Evolutionary conservation across 2,329 filamentous ascomycete genomes (phyloP), one percentile per base, ranked within the genome.

Genomic region (Penicillium rolfsii): DNA sequence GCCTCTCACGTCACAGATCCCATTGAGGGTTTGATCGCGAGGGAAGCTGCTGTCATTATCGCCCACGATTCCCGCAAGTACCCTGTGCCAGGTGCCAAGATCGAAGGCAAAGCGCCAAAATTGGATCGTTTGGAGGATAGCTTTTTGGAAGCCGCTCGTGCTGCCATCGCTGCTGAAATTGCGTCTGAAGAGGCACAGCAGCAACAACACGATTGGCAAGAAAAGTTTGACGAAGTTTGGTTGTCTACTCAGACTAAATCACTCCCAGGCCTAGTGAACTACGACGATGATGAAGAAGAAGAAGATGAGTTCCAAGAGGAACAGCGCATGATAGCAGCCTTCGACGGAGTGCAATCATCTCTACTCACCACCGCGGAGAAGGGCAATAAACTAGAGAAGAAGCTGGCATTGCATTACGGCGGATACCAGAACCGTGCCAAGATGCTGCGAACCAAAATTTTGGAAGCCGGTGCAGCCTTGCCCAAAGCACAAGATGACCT

Each of bases 301-400:
- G 87, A 91, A 57, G 87, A 91, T 66, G 78, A 82, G 50, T 82
- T 84, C 67, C 64, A 70, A 49, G 83, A 87, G 67, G 80, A 84
- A 62, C 77, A 81, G 16, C 79, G 86, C 30, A 87, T 94, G 81
- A 83, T 84, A 35, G 81, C 86, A 67, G 87, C 91, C 2, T 95
- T 97, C 66, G 88, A 95, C 64, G 84, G 83, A 49, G 85, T 93
- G 1, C 90, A 95, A 76, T 85, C 91, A 50, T 82, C 85, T 7
- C 90, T 97, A 64, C 84, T 91, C 68, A 81, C 84, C 2, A 87
- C 88, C 0, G 95, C 93, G 2, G 89, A 94, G 68, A 85, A 89
- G 59, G 91, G 91, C 57, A 91, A 92, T 73, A 96, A 94, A 77
- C 81, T 96, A 1, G 93, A 98, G 78, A 97, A 97, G 85, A 97